These are phyloP conservation scores for Colletotrichum paranaense DNA, from an alignment of 2,329 filamentous ascomycete genomes.

Conservation along the genomic window DNA sequence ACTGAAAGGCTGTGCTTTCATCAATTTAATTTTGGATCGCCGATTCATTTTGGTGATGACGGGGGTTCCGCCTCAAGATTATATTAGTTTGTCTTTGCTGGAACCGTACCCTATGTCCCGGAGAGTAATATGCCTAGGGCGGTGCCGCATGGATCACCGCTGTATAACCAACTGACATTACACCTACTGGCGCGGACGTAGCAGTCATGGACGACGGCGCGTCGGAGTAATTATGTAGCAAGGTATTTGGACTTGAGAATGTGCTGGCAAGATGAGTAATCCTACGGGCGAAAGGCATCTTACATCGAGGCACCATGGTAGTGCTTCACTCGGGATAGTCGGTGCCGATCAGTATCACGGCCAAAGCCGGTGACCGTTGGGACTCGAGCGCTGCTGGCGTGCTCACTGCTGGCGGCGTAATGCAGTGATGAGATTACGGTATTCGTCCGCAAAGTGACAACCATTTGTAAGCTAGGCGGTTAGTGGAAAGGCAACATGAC, in stretches of 20 bases:
- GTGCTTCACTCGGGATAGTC: background rate
- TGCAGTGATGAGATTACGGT: background rate
- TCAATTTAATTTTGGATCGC: background rate
- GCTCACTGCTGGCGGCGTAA: background rate
- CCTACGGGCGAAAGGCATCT: background rate
- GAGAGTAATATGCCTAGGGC: background rate
- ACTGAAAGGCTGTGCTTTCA: background rate
- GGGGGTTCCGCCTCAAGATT: background rate
- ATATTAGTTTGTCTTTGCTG: background rate
- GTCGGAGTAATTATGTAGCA: background rate
- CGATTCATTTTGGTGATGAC: background rate
- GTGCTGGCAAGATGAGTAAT: background rate
- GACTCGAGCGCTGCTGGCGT: no score
- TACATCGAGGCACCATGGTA: background rate
- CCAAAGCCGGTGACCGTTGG: background rate
- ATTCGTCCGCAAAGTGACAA: background rate
- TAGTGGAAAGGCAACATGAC: conserved; percentile 22
- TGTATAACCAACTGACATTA: background rate
- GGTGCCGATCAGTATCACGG: background rate
- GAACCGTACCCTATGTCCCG: background rate
- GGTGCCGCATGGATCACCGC: background rate
- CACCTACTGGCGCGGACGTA: background rate
- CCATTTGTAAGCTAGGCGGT: background rate
- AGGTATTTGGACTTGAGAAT: background rate
- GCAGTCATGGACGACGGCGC: background rate